phyloP scores from a whole-genome alignment of 495 filamentous ascomycete species.

The Talaromyces proteolyticus region DNA sequence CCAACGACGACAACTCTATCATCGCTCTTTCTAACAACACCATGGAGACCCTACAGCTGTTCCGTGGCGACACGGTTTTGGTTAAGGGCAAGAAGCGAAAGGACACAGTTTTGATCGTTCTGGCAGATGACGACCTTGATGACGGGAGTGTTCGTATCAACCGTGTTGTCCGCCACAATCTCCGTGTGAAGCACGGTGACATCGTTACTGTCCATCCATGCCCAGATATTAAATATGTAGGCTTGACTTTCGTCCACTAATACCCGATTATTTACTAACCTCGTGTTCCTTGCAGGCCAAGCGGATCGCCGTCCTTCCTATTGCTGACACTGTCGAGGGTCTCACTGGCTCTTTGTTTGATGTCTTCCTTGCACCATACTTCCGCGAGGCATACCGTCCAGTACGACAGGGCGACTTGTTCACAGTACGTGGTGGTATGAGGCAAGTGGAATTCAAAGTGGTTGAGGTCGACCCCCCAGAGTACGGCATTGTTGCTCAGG shows the following conservation, averaged over 20 bases:
- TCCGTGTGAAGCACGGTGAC: constrained; percentile 97
- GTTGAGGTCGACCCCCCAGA: constrained; percentile 98
- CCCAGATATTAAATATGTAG: constrained; percentile 99
- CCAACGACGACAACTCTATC: constrained; percentile 99
- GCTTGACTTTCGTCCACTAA: constrained; percentile 26
- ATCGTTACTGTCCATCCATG: constrained; percentile 96
- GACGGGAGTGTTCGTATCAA: constrained; percentile 96
- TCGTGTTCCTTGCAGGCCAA: constrained; percentile 69
- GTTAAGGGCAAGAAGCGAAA: constrained; percentile 99
- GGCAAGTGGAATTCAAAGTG: constrained; percentile 98
- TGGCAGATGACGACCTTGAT: constrained; percentile 96
- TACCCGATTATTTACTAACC: too few relatives aligned
- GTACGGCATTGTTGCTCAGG: constrained; percentile 96
- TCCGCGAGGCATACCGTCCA: constrained; percentile 96
- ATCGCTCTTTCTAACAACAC: constrained; percentile 98
- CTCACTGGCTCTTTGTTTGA: constrained; percentile 97
- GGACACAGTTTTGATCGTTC: constrained; percentile 94
- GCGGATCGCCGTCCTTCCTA: constrained; percentile 96
- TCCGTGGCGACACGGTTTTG: constrained; percentile 95
- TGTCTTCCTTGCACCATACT: constrained; percentile 98
- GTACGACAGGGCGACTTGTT: constrained; percentile 96
- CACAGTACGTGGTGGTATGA: constrained; percentile 94
- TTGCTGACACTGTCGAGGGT: constrained; percentile 96
- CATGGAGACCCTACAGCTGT: constrained; percentile 96
- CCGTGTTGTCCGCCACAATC: constrained; percentile 95